Percentiles rank a stretch among this genome's conserved stretches.
These are phyloP conservation scores for Solanum bukasovii DNA, from an alignment of 257 asterid genomes.

Conservation along the genomic window DNA sequence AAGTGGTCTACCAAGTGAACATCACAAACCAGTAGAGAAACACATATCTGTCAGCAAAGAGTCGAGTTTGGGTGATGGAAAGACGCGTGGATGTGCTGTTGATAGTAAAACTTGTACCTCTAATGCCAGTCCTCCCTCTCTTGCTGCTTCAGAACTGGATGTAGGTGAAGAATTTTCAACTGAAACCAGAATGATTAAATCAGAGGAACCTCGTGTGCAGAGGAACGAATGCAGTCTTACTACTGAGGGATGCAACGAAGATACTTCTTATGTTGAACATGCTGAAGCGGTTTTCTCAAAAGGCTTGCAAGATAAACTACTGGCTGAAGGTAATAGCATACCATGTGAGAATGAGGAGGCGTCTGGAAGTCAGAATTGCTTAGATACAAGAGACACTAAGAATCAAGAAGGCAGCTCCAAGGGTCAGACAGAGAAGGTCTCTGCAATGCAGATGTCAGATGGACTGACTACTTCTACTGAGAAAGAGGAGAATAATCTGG, in stretches of 20 bases:
- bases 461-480: conserved; percentile 18
- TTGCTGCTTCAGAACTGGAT: conserved; percentile 24
- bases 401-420: neutral
- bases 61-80: conserved; percentile 10
- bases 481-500: conserved; percentile 17
- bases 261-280: conserved; percentile 22
- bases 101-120: conserved; percentile 22
- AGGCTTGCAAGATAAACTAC: conserved; percentile 18
- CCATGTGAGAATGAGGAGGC: conserved; percentile 4
- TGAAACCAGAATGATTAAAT: conserved; percentile 11
- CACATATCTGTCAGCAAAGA: conserved; percentile 9
- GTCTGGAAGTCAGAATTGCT: neutral
- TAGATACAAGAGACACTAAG: neutral
- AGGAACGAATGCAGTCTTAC: neutral
- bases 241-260: conserved; percentile 11
- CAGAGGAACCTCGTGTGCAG: conserved; percentile 14
- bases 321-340: conserved; percentile 15
- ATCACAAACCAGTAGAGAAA: conserved; percentile 14
- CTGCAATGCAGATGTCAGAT: conserved; percentile 12
- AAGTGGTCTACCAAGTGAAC: conserved; percentile 10
- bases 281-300: conserved; percentile 13
- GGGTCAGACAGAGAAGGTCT: conserved; percentile 17
- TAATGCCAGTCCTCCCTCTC: conserved; percentile 13
- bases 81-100: conserved; percentile 12
- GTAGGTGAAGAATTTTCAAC: conserved; percentile 29